Percentiles rank a stretch among this genome's conserved stretches.
Conservation (phyloP, 148 eudicot genomes). For the Camellia lanceoleosa region DNA sequence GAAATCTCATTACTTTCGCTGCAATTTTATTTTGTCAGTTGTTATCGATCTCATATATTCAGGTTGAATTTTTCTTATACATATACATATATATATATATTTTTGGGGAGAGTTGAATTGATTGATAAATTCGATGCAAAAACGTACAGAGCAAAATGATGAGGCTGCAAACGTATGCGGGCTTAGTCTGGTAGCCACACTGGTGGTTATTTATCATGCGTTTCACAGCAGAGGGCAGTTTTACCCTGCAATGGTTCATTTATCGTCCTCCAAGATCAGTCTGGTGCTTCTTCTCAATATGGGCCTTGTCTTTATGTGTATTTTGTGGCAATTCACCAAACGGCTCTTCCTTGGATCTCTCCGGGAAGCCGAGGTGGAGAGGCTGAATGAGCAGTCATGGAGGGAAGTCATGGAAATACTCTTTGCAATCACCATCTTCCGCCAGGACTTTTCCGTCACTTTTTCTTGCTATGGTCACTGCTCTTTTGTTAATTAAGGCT, state of each 20-base stretch:
- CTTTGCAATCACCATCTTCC: slow-evolving; percentile 90
- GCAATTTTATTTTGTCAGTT: neutral
- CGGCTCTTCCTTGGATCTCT: slow-evolving; percentile 77
- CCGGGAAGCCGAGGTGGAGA: slow-evolving; percentile 99
- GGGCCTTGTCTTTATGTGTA: slow-evolving; percentile 90
- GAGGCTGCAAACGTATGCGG: slow-evolving; percentile 80
- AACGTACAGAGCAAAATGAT: slow-evolving; percentile 50
- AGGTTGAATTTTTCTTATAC: neutral
- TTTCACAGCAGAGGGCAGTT: slow-evolving; percentile 91
- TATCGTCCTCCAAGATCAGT: slow-evolving; percentile 90
- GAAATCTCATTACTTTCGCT: neutral
- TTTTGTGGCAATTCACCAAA: slow-evolving; percentile 84
- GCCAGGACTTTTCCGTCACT: slow-evolving; percentile 92
- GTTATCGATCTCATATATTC: neutral
- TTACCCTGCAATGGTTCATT: slow-evolving; percentile 84
- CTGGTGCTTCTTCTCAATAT: slow-evolving; percentile 91
- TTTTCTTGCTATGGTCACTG: slow-evolving; percentile 92
- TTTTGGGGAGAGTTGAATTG: neutral
- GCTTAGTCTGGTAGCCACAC: slow-evolving; percentile 66
- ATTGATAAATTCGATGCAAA: slow-evolving; percentile 8
- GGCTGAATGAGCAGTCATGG: slow-evolving; percentile 97
- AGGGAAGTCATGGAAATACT: slow-evolving; percentile 97
- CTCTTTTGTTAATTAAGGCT: slow-evolving; percentile 81
- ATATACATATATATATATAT: neutral
- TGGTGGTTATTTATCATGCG: slow-evolving; percentile 78